phyloP scores from a whole-genome alignment of 495 filamentous ascomycete genomes.

The Viridothelium virens region DNA sequence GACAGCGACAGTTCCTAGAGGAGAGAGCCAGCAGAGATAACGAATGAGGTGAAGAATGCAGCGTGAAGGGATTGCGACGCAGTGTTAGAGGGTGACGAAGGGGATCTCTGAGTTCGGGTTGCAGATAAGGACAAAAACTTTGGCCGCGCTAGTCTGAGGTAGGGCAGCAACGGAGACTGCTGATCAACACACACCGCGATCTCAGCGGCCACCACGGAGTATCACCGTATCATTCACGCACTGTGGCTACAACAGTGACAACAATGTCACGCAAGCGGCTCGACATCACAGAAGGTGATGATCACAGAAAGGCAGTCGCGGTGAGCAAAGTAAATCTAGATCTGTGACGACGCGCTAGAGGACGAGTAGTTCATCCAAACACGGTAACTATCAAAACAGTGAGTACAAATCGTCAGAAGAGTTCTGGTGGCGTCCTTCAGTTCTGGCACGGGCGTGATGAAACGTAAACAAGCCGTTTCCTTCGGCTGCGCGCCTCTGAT shows the following conservation, averaged over 20 bases:
- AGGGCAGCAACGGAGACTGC: neutral
- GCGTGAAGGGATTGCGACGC: neutral
- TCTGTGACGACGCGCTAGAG: neutral
- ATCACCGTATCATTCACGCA: neutral
- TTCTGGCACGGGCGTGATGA: neutral
- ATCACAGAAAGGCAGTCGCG: too few relatives aligned
- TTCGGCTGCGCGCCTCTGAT: neutral
- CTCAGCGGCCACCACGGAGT: neutral
- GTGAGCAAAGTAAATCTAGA: neutral
- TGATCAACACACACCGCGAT: neutral
- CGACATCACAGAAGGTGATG: too few relatives aligned
- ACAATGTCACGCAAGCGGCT: too few relatives aligned
- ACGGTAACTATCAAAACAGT: constrained; percentile 5
- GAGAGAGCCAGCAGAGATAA: neutral
- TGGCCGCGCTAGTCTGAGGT: neutral
- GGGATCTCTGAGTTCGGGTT: neutral
- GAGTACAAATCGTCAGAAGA: neutral
- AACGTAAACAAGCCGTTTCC: constrained; percentile 6
- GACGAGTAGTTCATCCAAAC: neutral
- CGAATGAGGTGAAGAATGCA: neutral
- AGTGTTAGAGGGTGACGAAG: constrained; percentile 3
- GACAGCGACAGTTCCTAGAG: neutral
- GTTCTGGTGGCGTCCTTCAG: constrained; percentile 4
- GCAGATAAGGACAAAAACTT: neutral
- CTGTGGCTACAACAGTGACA: too few relatives aligned